Evolutionary conservation across 352 stramenopile genomes (phyloP).

Genomic region (Phytopythium helicoides): DNA sequence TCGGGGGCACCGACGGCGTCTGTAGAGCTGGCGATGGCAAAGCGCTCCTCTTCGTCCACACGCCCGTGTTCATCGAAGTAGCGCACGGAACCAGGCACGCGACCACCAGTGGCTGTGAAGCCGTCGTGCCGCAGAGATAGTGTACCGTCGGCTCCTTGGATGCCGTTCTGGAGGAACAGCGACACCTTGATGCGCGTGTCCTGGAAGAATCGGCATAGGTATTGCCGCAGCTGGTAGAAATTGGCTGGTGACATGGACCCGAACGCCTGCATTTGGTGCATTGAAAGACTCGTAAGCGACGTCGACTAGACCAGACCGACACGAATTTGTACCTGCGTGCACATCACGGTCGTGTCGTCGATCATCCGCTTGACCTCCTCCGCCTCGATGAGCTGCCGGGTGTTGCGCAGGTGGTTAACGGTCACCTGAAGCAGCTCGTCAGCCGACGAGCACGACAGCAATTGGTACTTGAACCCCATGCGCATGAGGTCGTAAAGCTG

Average conservation of each 20-base stretch:
- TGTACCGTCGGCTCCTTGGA: conserved; percentile 83
- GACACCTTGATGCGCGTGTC: conserved; percentile 91
- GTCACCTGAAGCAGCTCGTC: conserved; percentile 89
- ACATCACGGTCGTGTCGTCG: conserved; percentile 78
- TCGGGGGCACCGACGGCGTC: conserved; percentile 49
- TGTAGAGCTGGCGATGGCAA: conserved; percentile 51
- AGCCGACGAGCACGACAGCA: conserved; percentile 75
- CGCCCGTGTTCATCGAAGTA: conserved; percentile 69
- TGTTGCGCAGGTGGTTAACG: conserved; percentile 82
- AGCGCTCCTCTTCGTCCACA: conserved; percentile 66
- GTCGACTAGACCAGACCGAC: not conserved
- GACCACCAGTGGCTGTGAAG: conserved; percentile 60
- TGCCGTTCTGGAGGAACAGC: conserved; percentile 87
- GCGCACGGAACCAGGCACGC: conserved; percentile 59
- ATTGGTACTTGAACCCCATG: conserved; percentile 95
- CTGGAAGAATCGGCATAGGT: conserved; percentile 88
- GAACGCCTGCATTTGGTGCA: conserved; percentile 39
- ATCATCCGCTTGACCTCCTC: conserved; percentile 66
- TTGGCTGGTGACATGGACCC: conserved; percentile 56
- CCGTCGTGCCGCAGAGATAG: conserved; percentile 76
- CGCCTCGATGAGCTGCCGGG: conserved; percentile 67
- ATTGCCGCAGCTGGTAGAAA: conserved; percentile 84
- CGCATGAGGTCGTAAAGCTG: conserved; percentile 93
- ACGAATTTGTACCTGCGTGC: conserved; percentile 31
- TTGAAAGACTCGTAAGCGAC: not conserved